Conservation (phyloP, 139 green algal genomes). For the Chlorella sp. region DNA sequence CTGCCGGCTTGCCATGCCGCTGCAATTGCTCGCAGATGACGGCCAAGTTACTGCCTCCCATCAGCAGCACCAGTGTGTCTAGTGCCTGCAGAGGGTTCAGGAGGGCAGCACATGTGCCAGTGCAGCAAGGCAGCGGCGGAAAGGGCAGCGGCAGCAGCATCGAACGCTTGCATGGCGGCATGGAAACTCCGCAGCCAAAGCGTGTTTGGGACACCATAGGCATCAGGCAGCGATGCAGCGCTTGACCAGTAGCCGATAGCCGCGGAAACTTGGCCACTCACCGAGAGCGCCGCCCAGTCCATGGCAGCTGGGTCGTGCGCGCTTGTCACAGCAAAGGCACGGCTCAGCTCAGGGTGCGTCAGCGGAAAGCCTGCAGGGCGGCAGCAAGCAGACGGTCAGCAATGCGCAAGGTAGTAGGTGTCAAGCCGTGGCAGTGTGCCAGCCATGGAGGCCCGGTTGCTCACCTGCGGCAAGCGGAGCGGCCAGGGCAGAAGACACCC, state of each 20-base stretch:
- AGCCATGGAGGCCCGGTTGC: background rate
- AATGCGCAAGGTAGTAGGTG: no score
- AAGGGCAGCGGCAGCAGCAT: no score
- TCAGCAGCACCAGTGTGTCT: constrained; percentile 73
- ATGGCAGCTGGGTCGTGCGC: constrained; percentile 62
- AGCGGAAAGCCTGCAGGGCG: constrained; percentile 77
- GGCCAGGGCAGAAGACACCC: constrained; percentile 76
- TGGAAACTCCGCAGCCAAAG: no score
- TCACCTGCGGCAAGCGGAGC: constrained; percentile 75
- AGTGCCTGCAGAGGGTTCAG: background rate
- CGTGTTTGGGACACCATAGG: no score
- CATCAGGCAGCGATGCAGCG: no score
- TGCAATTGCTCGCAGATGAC: constrained; percentile 49
- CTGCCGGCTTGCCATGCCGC: constrained; percentile 35
- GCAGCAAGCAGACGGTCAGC: no score
- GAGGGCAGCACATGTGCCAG: no score
- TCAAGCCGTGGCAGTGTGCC: no score
- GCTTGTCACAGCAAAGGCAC: constrained; percentile 65
- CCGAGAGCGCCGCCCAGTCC: constrained; percentile 60
- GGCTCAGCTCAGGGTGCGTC: constrained; percentile 62
- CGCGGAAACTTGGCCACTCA: no score
- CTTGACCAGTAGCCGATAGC: no score
- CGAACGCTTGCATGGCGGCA: no score
- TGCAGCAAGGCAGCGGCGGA: no score
- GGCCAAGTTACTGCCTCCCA: constrained; percentile 62